Conservation (phyloP, 2,329 filamentous ascomycete species). For the Epichloe coenophiala region DNA sequence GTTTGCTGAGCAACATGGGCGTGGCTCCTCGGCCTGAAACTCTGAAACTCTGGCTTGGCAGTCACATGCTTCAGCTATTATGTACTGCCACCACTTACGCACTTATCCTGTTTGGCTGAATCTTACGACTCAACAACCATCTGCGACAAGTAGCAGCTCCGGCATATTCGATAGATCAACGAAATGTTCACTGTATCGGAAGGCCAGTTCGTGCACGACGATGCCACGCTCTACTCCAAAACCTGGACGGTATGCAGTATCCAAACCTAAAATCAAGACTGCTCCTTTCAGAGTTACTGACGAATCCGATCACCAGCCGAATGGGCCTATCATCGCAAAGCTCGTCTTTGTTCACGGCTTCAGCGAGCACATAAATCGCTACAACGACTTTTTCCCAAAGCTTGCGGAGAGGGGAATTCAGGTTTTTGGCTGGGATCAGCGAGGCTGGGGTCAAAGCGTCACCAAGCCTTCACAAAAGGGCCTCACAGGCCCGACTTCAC, state of each 20-base stretch:
- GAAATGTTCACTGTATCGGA: slow-evolving; percentile 32
- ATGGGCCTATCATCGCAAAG: slow-evolving; percentile 48
- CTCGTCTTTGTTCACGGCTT: slow-evolving; percentile 81
- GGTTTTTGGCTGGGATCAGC: slow-evolving; percentile 69
- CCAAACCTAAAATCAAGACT: background rate
- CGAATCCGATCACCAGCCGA: slow-evolving; percentile 28
- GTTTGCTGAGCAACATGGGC: no score
- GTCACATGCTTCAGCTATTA: no score
- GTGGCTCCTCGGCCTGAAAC: no score
- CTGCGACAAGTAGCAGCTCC: background rate
- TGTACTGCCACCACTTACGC: no score
- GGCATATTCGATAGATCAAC: background rate
- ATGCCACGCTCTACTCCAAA: slow-evolving; percentile 38
- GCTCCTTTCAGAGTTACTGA: background rate
- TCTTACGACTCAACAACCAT: no score
- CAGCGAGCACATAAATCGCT: slow-evolving; percentile 71
- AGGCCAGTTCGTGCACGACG: slow-evolving; percentile 33
- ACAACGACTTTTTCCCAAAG: slow-evolving; percentile 58
- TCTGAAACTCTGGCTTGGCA: no score
- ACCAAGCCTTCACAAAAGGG: slow-evolving; percentile 49
- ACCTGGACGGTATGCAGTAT: slow-evolving; percentile 39
- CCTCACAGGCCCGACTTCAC: slow-evolving; percentile 57
- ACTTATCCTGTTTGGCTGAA: no score
- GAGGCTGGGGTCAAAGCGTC: slow-evolving; percentile 73
- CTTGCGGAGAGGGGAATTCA: slow-evolving; percentile 62